Evolutionary conservation across 2,329 filamentous ascomycete genomes (phyloP).

Genomic region (Microdochium nivale): DNA sequence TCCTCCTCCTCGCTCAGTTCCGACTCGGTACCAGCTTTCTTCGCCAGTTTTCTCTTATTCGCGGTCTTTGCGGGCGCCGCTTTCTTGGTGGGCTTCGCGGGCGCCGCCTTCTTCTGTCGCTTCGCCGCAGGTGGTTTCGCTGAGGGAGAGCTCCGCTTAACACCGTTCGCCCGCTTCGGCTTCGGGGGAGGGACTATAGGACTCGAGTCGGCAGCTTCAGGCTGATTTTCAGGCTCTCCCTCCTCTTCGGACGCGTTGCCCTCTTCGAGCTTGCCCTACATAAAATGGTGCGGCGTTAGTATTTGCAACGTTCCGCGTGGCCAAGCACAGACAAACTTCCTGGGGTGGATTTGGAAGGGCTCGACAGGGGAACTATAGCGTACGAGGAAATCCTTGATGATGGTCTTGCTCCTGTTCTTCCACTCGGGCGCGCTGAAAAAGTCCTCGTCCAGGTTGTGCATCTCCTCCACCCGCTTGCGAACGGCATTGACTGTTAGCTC

Average conservation of each 20-base stretch:
- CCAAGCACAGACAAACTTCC: too few species aligned
- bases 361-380: conserved; percentile 13
- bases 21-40: conserved; percentile 10
- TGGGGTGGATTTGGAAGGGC: background rate
- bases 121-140: conserved; percentile 11
- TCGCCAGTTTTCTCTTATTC: conserved; percentile 19
- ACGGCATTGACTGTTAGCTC: conserved; percentile 50
- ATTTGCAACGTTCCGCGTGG: background rate
- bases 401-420: conserved; percentile 48
- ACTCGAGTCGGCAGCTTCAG: background rate
- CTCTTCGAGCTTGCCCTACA: conserved; percentile 8
- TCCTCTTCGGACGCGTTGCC: conserved; percentile 7
- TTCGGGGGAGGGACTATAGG: background rate
- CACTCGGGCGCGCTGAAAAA: conserved; percentile 42
- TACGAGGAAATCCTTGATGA: conserved; percentile 50
- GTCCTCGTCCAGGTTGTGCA: conserved; percentile 36
- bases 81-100: conserved; percentile 11
- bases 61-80: conserved; percentile 12
- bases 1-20: conserved; percentile 18
- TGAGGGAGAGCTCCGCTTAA: conserved; percentile 24
- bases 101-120: conserved; percentile 12
- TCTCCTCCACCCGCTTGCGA: conserved; percentile 41
- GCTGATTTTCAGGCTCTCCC: conserved; percentile 2
- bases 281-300: conserved; percentile 4
- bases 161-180: conserved; percentile 17